Evolutionary conservation across 2,329 filamentous ascomycete species (phyloP).

Genomic region (Coniochaeta prunicola): DNA sequence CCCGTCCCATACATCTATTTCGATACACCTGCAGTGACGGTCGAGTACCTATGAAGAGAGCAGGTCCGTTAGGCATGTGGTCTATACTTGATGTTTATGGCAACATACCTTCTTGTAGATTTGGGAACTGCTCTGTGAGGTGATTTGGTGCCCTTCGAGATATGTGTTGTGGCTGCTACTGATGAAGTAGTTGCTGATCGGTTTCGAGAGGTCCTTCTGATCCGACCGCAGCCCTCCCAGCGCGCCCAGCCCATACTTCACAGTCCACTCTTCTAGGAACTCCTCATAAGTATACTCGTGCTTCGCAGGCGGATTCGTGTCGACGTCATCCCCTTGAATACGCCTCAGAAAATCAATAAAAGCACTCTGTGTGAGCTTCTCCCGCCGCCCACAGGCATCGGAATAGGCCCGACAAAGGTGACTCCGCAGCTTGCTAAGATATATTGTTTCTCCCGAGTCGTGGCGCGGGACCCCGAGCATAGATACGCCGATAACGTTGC

Average conservation of each 20-base stretch:
- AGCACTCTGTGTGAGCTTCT: constrained; percentile 25
- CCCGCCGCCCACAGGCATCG: constrained; percentile 27
- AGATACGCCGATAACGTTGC: neutral
- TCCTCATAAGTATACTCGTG: constrained; percentile 38
- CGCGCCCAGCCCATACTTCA: constrained; percentile 35
- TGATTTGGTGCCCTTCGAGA: constrained; percentile 77
- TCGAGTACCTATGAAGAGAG: constrained; percentile 51
- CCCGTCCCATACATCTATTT: constrained; percentile 93
- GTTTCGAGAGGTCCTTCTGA: constrained; percentile 53
- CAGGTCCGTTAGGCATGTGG: constrained; percentile 2
- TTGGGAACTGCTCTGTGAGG: constrained; percentile 67
- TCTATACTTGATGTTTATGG: neutral
- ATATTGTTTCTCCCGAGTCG: neutral
- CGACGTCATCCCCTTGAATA: constrained; percentile 41
- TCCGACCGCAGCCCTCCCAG: constrained; percentile 30
- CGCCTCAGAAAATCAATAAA: constrained; percentile 42
- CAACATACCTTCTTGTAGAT: constrained; percentile 65
- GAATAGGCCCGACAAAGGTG: constrained; percentile 42
- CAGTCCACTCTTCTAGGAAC: constrained; percentile 43
- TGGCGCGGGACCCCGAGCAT: neutral
- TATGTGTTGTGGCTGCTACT: constrained; percentile 96
- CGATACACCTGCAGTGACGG: constrained; percentile 79
- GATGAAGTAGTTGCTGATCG: constrained; percentile 86
- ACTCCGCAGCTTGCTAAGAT: neutral
- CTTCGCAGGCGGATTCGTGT: constrained; percentile 23